Percentiles rank a stretch among this genome's conserved stretches.
Evolutionary conservation across 2,329 filamentous ascomycete genomes (phyloP).

Genomic region (Fusarium solani-melongenae): DNA sequence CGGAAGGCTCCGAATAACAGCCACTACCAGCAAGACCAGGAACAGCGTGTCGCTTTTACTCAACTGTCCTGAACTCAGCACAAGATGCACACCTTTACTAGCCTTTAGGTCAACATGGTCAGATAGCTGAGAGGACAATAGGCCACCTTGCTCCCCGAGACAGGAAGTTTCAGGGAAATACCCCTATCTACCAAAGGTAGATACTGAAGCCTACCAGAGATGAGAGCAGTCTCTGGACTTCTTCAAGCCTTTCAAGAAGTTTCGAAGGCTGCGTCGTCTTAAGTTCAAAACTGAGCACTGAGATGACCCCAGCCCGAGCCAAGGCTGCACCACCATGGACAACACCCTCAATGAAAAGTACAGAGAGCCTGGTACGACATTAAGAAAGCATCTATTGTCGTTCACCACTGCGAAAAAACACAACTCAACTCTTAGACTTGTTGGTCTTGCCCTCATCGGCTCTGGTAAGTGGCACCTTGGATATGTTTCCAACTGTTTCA

Average conservation of each 20-base stretch:
- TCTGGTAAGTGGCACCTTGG: slow-evolving; percentile 58
- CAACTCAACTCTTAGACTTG: slow-evolving; percentile 58
- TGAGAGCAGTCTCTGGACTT: slow-evolving; percentile 39
- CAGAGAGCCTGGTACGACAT: slow-evolving; percentile 59
- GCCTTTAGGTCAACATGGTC: slow-evolving; percentile 11
- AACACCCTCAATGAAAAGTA: slow-evolving; percentile 60
- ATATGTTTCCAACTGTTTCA: slow-evolving; percentile 72
- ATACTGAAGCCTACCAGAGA: slow-evolving; percentile 50
- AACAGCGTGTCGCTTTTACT: background rate
- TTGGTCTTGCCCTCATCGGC: slow-evolving; percentile 68
- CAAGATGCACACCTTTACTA: background rate
- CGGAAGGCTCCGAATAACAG: background rate
- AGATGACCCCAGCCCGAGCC: slow-evolving; percentile 56
- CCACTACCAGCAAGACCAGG: background rate
- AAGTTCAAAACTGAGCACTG: slow-evolving; percentile 65
- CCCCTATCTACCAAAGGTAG: slow-evolving; percentile 41
- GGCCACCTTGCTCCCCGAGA: slow-evolving; percentile 49
- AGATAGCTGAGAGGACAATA: slow-evolving; percentile 52
- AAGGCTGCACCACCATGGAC: slow-evolving; percentile 62
- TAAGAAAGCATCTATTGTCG: slow-evolving; percentile 57
- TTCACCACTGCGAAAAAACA: slow-evolving; percentile 70
- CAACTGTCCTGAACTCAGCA: background rate
- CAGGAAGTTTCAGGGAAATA: slow-evolving; percentile 39
- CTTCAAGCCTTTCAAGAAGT: slow-evolving; percentile 64
- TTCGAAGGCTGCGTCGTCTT: slow-evolving; percentile 65